Evolutionary conservation across 768 basidiomycete species (phyloP), one percentile per base, ranked within the genome.

Genomic region (Obba rivulosa): DNA sequence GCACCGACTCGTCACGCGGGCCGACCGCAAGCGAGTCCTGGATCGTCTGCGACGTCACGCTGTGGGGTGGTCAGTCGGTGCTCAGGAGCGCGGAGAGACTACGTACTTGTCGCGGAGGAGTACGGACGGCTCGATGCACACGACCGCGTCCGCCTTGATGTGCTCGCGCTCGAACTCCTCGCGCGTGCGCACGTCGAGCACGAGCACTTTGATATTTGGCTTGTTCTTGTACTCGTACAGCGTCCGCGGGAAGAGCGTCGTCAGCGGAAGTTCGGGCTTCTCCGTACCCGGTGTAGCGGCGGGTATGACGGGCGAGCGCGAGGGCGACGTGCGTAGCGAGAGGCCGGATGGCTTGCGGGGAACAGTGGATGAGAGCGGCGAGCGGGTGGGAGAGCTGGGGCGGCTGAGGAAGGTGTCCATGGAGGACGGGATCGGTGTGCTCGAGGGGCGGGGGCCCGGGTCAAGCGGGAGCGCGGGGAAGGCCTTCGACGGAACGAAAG

Each of bases 41-140:
- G 9, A 98, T 76, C 22, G 70, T 71, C 39, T 74, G 65, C 1
- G 81, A 78, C 4, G 77, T 80, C 50, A 92, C 70, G 37, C 92
- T 95, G 57, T 28, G 13, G 16, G 18, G 17, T 11, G 14, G 28
- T 41, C 17, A 48, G 41, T 23, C 25, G 28, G 16, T 13, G 22
- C 8, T 17, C 2, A 40, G 17, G 18, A 34, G 38, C 31, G 21
- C n/a, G 35, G 44, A 14, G 44, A 36, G 36, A 23, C 4, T 11
- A 71, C 81, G 67, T 63, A 92, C 90, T 76, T 79, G 52, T 79
- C 68, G 40, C 90, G 77, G 48, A 74, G 57, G 18, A 92, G 72
- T 4, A 95, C 79, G 1, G 76, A 76, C 5, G 93, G 92, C 65
- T 97, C 93, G 18, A 96, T 73, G 66, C 92, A 94, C 1, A 92